Percentiles rank a stretch among this genome's conserved stretches.
phyloP scores from a whole-genome alignment of 83 land plant genomes.

The Larix sibirica region DNA sequence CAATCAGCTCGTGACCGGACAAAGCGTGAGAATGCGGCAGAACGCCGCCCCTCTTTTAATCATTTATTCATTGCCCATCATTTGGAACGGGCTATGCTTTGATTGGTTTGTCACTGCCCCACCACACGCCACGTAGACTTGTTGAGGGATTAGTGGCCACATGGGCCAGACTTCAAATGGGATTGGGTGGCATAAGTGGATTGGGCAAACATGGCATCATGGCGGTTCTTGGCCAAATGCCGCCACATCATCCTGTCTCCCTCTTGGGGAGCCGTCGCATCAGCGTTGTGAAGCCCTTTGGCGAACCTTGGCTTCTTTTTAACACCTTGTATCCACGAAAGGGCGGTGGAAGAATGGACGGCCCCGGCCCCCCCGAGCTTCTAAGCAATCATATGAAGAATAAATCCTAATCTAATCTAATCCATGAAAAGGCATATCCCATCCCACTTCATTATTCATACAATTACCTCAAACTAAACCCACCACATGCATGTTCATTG shows the following conservation, averaged over 20 bases:
- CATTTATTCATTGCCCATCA: slow-evolving; percentile 17
- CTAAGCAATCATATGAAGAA: too few species aligned
- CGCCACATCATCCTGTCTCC: slow-evolving; percentile 3
- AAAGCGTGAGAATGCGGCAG: slow-evolving; percentile 20
- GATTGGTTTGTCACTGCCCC: not conserved
- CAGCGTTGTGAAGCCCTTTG: not conserved
- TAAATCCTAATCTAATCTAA: too few species aligned
- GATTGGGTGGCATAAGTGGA: not conserved
- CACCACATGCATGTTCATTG: too few species aligned
- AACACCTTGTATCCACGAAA: too few species aligned
- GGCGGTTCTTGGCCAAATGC: not conserved
- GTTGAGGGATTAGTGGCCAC: not conserved
- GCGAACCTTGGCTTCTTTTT: too few species aligned
- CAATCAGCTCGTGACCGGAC: not conserved
- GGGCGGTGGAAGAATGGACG: too few species aligned
- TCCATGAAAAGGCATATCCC: too few species aligned
- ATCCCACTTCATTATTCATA: too few species aligned
- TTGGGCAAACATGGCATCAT: not conserved
- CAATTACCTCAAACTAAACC: too few species aligned
- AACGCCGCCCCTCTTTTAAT: slow-evolving; percentile 17
- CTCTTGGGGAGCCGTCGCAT: slow-evolving; percentile 16
- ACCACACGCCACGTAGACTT: slow-evolving; percentile 9
- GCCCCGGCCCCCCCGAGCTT: too few species aligned
- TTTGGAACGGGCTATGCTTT: not conserved
- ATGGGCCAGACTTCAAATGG: not conserved